Evolutionary conservation across 169 alveolate genomes (phyloP).

Genomic region (Plasmodium knowlesi): DNA sequence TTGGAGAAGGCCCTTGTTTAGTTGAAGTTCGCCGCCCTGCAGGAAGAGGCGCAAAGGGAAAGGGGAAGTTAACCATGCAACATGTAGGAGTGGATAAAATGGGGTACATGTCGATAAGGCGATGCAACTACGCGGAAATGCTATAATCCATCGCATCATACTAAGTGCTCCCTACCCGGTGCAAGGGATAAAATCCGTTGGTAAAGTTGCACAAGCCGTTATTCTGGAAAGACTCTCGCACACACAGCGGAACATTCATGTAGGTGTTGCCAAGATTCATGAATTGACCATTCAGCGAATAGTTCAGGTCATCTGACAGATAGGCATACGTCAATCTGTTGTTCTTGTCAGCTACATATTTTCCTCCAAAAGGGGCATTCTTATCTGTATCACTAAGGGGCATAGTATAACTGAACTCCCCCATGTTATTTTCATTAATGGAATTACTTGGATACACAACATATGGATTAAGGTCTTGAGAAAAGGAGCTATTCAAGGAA

Average conservation of each 20-base stretch:
- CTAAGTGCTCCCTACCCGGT: conserved; percentile 11
- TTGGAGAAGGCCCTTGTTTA: background rate
- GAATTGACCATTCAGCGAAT: conserved; percentile 23
- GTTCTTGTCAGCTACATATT: conserved; percentile 5
- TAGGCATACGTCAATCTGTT: conserved; percentile 18
- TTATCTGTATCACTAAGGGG: background rate
- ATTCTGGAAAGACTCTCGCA: conserved; percentile 2
- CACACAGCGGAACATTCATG: conserved; percentile 36
- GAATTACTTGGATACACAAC: conserved; percentile 34
- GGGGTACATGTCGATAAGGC: background rate
- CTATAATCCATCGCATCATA: background rate
- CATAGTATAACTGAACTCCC: conserved; percentile 22
- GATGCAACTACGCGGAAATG: background rate
- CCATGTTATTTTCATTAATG: conserved; percentile 23
- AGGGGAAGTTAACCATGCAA: background rate
- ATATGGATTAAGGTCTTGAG: conserved; percentile 23
- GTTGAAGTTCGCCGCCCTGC: background rate
- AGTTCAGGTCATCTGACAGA: conserved; percentile 31
- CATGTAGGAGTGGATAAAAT: background rate
- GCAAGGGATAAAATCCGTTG: conserved; percentile 10
- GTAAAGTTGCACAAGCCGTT: background rate
- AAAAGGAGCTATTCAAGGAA: conserved; percentile 22
- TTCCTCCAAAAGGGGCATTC: background rate
- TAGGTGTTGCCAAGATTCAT: conserved; percentile 4
- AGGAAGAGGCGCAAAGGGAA: background rate